A percentile compares a stretch with the other conserved stretches of the same genome.
Evolutionary conservation across 441 rosid species (phyloP).

Genomic region (Francoa sonchifolia): DNA sequence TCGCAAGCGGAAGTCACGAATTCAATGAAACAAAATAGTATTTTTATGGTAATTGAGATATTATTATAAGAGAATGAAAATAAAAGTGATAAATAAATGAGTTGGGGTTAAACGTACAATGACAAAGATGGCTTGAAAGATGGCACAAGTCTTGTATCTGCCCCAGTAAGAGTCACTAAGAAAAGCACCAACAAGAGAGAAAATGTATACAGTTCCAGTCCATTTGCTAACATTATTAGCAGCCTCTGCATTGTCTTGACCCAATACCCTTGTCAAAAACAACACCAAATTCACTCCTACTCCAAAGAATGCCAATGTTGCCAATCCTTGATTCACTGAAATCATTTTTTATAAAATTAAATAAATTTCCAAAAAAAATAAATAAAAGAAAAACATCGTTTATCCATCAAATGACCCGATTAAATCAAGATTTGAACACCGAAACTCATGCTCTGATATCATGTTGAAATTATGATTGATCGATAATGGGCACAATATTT

Average conservation of each 20-base stretch:
- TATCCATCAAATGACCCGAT: background rate
- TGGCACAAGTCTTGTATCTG: slow-evolving; percentile 90
- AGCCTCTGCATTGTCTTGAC: slow-evolving; percentile 87
- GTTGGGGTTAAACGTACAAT: slow-evolving; percentile 45
- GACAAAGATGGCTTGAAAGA: slow-evolving; percentile 90
- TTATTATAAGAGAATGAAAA: too few relatives aligned
- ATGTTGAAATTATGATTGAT: background rate
- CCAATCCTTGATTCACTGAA: slow-evolving; percentile 91
- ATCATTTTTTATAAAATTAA: background rate
- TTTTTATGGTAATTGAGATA: too few relatives aligned
- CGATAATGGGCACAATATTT: background rate
- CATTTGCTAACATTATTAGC: slow-evolving; percentile 98
- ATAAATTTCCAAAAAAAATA: background rate
- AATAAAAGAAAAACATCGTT: background rate
- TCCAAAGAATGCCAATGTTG: slow-evolving; percentile 97
- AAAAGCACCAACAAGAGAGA: slow-evolving; percentile 93
- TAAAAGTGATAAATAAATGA: too few relatives aligned
- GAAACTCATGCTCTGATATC: too few relatives aligned
- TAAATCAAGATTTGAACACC: too few relatives aligned
- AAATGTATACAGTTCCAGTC: slow-evolving; percentile 98
- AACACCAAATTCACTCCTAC: slow-evolving; percentile 92
- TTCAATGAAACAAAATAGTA: too few relatives aligned
- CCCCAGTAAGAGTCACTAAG: slow-evolving; percentile 98
- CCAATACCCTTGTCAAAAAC: slow-evolving; percentile 90
- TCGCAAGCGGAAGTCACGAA: too few relatives aligned